A percentile compares a stretch with the other conserved stretches of the same genome.
phyloP scores from a whole-genome alignment of 371 early-diverging fungal species.

The Gilbertella persicaria region DNA sequence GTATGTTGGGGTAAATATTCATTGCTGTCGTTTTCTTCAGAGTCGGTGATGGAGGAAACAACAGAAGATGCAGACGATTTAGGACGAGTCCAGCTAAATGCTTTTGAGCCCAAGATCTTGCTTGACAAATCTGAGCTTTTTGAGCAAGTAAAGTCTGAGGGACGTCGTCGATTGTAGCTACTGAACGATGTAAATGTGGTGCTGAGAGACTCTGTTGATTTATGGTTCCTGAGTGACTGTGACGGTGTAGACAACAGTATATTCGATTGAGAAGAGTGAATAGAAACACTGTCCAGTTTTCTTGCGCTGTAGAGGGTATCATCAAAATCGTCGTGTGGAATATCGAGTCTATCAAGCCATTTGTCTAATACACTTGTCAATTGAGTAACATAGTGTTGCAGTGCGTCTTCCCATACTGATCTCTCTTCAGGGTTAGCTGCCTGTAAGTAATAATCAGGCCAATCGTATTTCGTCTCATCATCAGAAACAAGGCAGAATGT shows the following conservation, averaged over 20 bases:
- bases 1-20: constrained; percentile 1
- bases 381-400: constrained; percentile 25
- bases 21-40: background rate
- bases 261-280: background rate
- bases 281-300: no score
- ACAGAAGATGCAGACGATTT: constrained; percentile 6
- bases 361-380: constrained; percentile 44
- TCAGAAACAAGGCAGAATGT: constrained; percentile 38
- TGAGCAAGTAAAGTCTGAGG: constrained; percentile 4
- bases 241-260: background rate
- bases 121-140: constrained; percentile 7
- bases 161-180: constrained; percentile 1
- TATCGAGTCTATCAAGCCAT: constrained; percentile 41
- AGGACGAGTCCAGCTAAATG: constrained; percentile 3
- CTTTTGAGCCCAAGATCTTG: constrained; percentile 1
- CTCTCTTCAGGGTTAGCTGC: constrained; percentile 29
- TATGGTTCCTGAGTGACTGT: constrained; percentile 5
- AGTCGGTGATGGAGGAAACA: constrained; percentile 10
- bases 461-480: constrained; percentile 26
- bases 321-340: constrained; percentile 13
- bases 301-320: no score
- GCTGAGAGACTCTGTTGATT: constrained; percentile 23
- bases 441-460: constrained; percentile 40
- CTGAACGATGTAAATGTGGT: background rate
- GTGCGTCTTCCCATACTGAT: constrained; percentile 25